Evolutionary conservation across 2,329 filamentous ascomycete genomes (phyloP).

Genomic region (Beauveria sp.): DNA sequence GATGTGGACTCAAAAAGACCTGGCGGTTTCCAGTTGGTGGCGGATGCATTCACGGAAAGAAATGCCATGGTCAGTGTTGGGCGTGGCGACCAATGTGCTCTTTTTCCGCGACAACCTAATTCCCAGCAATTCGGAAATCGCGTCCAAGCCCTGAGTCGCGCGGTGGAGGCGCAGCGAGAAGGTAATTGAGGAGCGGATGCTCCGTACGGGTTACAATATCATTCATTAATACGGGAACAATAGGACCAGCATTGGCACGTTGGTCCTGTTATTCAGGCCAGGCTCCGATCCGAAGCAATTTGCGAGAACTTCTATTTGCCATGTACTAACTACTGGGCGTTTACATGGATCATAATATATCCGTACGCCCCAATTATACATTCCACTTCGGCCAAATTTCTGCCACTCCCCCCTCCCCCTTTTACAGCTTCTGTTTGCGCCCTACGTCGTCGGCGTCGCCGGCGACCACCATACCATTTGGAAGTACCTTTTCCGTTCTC

Average conservation of each 20-base stretch:
- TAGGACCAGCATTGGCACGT: not conserved
- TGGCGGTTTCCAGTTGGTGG: not conserved
- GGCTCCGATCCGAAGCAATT: not conserved
- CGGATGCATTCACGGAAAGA: not conserved
- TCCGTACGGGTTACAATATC: not conserved
- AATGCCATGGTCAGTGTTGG: not conserved
- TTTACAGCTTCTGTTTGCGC: not conserved
- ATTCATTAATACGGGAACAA: not conserved
- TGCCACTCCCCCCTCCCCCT: not conserved
- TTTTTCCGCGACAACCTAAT: not conserved
- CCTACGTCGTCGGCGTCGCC: conserved; percentile 2
- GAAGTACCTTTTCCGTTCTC: conserved; percentile 29
- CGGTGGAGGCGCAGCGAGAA: not conserved
- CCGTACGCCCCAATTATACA: not conserved
- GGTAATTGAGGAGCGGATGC: not conserved
- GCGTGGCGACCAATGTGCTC: not conserved
- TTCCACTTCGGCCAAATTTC: not conserved
- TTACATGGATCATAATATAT: not conserved
- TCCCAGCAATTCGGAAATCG: not conserved
- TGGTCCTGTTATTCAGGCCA: no score
- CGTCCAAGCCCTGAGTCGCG: not conserved
- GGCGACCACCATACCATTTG: conserved; percentile 29
- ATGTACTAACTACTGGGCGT: not conserved
- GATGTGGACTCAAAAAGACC: not conserved
- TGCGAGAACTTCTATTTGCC: not conserved